phyloP scores from a whole-genome alignment of 1,284 basidiomycete genomes.

The Moesziomyces parantarcticus region DNA sequence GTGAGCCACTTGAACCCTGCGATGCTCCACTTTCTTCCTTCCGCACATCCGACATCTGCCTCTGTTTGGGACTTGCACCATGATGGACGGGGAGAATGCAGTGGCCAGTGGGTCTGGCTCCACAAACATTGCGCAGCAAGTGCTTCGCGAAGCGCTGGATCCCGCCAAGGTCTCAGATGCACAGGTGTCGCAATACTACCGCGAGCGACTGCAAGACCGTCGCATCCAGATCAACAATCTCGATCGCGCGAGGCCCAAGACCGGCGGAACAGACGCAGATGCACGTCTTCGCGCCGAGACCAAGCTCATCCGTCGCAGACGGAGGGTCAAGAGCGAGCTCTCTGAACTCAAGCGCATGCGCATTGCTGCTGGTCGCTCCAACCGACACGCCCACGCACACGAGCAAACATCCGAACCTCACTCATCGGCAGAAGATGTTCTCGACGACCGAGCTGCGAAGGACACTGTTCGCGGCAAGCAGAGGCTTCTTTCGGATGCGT shows the following conservation, averaged over 20 bases:
- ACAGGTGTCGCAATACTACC: slow-evolving; percentile 37
- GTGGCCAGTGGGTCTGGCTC: slow-evolving; percentile 23
- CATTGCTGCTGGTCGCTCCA: slow-evolving; percentile 22
- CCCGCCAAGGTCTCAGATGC: slow-evolving; percentile 18
- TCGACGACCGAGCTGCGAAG: background rate
- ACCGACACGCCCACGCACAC: slow-evolving; percentile 3
- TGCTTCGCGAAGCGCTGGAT: slow-evolving; percentile 24
- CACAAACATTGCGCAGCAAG: slow-evolving; percentile 18
- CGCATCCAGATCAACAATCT: slow-evolving; percentile 51
- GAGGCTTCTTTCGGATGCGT: slow-evolving; percentile 20
- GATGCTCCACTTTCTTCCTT: too few relatives aligned
- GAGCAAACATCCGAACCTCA: background rate
- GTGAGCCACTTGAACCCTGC: too few relatives aligned
- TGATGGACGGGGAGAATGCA: slow-evolving; percentile 12
- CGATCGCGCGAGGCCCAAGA: slow-evolving; percentile 40
- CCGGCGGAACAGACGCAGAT: slow-evolving; percentile 29
- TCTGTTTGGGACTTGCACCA: background rate
- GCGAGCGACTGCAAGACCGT: slow-evolving; percentile 42
- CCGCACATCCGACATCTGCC: background rate
- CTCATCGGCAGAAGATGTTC: background rate
- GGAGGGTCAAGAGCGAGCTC: slow-evolving; percentile 42
- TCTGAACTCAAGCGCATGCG: slow-evolving; percentile 41
- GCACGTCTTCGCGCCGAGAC: slow-evolving; percentile 24
- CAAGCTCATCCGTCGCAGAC: slow-evolving; percentile 33
- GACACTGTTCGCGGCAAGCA: slow-evolving; percentile 30